phyloP scores from a whole-genome alignment of 2,329 filamentous ascomycete genomes.

The Diplocarpon mali region DNA sequence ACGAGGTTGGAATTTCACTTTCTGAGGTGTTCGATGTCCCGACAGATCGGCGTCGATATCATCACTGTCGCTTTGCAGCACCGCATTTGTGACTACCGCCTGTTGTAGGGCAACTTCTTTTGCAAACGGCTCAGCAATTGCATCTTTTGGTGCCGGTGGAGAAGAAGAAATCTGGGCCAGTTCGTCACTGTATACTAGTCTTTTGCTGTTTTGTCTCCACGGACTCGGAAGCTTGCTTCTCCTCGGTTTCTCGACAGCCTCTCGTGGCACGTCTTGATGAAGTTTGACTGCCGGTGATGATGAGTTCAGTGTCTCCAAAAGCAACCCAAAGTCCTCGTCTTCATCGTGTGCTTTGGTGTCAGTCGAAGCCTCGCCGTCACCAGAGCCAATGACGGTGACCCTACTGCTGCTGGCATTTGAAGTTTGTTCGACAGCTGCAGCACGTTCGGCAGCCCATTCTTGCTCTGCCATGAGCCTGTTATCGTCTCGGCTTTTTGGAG shows the following conservation, averaged over 20 bases:
- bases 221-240: slow-evolving; percentile 25
- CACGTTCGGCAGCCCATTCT: slow-evolving; percentile 20
- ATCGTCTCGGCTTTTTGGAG: neutral
- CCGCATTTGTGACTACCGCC: slow-evolving; percentile 10
- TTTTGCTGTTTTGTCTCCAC: slow-evolving; percentile 25
- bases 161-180: slow-evolving; percentile 17
- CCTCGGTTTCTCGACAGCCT: slow-evolving; percentile 19
- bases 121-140: slow-evolving; percentile 1
- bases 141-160: neutral
- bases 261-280: slow-evolving; percentile 7
- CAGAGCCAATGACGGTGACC: slow-evolving; percentile 22
- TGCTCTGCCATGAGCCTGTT: slow-evolving; percentile 8
- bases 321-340: slow-evolving; percentile 24
- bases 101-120: slow-evolving; percentile 6
- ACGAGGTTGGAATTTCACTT: slow-evolving; percentile 24
- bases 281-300: slow-evolving; percentile 19
- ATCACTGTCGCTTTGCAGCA: slow-evolving; percentile 2
- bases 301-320: slow-evolving; percentile 26
- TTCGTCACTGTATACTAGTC: slow-evolving; percentile 25
- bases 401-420: slow-evolving; percentile 12
- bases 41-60: slow-evolving; percentile 16
- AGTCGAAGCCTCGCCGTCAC: slow-evolving; percentile 14
- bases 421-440: slow-evolving; percentile 19
- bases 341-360: slow-evolving; percentile 13
- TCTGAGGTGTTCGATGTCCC: slow-evolving; percentile 24